Evolutionary conservation across 257 asterid genomes (phyloP).

Genomic region (Ballota nigra): DNA sequence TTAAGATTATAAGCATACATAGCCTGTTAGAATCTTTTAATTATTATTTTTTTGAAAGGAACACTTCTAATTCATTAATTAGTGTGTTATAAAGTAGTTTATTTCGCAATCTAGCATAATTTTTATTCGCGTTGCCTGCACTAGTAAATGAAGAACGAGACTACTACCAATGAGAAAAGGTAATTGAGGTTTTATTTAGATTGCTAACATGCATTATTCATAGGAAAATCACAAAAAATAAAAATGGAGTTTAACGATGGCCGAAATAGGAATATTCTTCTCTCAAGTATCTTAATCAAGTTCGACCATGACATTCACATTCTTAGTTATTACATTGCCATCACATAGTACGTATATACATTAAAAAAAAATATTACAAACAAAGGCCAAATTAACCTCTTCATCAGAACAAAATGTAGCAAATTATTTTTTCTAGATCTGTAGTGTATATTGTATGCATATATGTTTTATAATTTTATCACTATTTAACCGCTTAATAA

Average conservation of each 20-base stretch:
- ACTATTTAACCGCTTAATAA: neutral
- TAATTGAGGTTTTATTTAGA: too few species aligned
- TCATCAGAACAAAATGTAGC: neutral
- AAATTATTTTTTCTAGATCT: too few species aligned
- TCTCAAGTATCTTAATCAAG: neutral
- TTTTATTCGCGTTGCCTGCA: neutral
- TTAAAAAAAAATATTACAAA: neutral
- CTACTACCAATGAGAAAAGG: too few species aligned
- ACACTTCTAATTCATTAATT: too few species aligned
- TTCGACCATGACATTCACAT: neutral
- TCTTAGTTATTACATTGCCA: neutral
- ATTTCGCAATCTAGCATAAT: neutral
- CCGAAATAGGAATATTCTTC: neutral
- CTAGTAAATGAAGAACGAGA: neutral
- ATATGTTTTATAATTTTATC: neutral
- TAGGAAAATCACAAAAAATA: neutral
- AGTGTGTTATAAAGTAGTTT: too few species aligned
- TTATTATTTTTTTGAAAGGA: too few species aligned
- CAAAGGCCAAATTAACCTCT: neutral
- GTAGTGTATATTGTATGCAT: neutral
- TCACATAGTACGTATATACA: too few species aligned
- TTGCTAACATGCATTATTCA: neutral
- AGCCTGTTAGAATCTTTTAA: too few species aligned
- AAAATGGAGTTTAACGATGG: neutral
- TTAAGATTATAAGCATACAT: too few species aligned